Evolutionary conservation across 2,329 filamentous ascomycete species (phyloP).

Genomic region (Colletotrichum camelliae): DNA sequence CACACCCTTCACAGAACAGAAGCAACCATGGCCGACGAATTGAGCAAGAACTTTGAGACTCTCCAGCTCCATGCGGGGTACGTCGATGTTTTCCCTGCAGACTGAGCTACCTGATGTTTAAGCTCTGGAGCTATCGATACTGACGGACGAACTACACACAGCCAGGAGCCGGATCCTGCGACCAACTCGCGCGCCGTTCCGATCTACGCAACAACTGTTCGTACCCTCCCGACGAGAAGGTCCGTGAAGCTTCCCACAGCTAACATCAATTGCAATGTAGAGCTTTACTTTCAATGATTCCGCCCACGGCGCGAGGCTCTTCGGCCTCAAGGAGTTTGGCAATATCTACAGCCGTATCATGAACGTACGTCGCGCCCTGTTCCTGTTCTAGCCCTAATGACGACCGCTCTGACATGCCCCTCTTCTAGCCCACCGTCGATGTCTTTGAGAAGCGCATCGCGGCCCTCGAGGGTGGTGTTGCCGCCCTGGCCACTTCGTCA

Average conservation of each 20-base stretch:
- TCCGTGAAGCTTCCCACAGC: background rate
- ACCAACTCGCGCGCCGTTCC: constrained; percentile 92
- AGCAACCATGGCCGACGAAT: constrained; percentile 44
- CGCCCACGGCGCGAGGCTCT: constrained; percentile 91
- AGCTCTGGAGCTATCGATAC: background rate
- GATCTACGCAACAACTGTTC: constrained; percentile 86
- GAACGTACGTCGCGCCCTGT: constrained; percentile 68
- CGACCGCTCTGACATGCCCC: background rate
- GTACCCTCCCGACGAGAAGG: background rate
- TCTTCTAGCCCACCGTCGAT: constrained; percentile 81
- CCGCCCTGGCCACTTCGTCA: constrained; percentile 82
- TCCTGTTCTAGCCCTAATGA: background rate
- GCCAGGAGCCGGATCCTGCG: constrained; percentile 78
- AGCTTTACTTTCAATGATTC: constrained; percentile 96
- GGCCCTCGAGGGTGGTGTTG: constrained; percentile 91
- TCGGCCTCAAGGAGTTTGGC: constrained; percentile 94
- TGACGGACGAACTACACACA: constrained; percentile 38
- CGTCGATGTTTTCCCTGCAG: constrained; percentile 26
- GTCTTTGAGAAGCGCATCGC: constrained; percentile 97
- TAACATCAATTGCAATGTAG: constrained; percentile 43
- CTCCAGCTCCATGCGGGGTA: constrained; percentile 87
- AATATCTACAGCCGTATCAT: constrained; percentile 98
- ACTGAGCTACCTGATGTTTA: background rate
- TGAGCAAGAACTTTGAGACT: constrained; percentile 77
- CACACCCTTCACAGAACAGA: background rate